phyloP scores from a whole-genome alignment of 1,284 basidiomycete species.

The Trichosporon sp. region DNA sequence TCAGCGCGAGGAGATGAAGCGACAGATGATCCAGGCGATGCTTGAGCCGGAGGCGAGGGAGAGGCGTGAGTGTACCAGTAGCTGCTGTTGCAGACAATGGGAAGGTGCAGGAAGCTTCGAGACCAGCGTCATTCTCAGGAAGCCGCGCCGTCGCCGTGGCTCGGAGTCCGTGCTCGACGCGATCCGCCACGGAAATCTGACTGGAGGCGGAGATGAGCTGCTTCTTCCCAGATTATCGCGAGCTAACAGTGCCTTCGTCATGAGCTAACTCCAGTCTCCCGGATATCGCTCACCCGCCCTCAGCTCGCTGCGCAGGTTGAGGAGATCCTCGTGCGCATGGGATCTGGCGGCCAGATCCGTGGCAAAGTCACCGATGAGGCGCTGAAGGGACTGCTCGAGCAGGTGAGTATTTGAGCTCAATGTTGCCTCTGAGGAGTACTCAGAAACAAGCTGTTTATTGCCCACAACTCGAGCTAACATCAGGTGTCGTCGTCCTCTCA shows the following conservation, averaged over 20 bases:
- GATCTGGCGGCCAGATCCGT: constrained; percentile 82
- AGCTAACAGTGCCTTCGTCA: too few species aligned
- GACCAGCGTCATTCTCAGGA: background rate
- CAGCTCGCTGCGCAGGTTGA: constrained; percentile 82
- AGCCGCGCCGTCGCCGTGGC: background rate
- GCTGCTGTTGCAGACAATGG: background rate
- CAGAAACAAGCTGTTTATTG: background rate
- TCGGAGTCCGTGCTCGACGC: too few species aligned
- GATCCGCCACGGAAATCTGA: background rate
- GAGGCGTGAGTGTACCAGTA: constrained; percentile 63
- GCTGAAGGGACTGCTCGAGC: constrained; percentile 84
- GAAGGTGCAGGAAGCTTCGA: background rate
- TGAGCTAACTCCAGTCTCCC: constrained; percentile 59
- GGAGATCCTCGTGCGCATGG: constrained; percentile 79
- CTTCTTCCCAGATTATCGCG: background rate
- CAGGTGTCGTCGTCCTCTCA: constrained; percentile 40
- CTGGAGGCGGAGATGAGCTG: background rate
- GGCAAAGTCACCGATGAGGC: constrained; percentile 81
- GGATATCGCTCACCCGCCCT: constrained; percentile 88
- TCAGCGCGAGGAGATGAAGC: constrained; percentile 59
- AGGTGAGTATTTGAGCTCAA: constrained; percentile 55
- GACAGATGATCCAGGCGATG: constrained; percentile 72
- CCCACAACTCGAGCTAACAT: background rate
- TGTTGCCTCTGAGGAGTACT: background rate
- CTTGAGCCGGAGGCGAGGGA: constrained; percentile 82